Conservation (phyloP, 176 grass and related monocot species). For the Puya raimondii region DNA sequence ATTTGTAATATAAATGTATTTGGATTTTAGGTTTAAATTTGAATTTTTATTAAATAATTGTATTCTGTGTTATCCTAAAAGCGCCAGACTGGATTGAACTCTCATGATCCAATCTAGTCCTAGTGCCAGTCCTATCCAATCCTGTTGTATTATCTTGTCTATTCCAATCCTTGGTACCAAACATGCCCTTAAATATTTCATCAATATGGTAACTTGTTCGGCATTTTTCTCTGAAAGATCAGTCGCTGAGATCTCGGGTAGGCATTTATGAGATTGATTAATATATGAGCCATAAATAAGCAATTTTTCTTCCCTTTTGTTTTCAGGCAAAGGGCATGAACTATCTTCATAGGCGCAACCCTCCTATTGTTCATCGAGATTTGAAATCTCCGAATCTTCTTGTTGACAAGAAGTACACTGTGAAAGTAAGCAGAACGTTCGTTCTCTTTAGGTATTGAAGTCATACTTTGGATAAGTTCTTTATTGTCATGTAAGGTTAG, state of each 20-base stretch:
- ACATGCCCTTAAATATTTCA: too few relatives aligned
- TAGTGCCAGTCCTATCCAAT: too few relatives aligned
- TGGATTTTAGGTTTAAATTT: too few relatives aligned
- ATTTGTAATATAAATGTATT: too few relatives aligned
- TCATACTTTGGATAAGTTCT: not conserved
- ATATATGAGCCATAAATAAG: not conserved
- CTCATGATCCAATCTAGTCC: too few relatives aligned
- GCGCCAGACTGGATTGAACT: too few relatives aligned
- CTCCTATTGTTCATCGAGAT: constrained; percentile 96
- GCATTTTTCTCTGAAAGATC: too few relatives aligned
- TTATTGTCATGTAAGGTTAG: not conserved
- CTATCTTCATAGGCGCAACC: constrained; percentile 86
- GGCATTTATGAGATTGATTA: not conserved
- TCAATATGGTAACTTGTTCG: too few relatives aligned
- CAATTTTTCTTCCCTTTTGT: constrained; percentile 3
- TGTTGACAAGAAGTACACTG: constrained; percentile 95
- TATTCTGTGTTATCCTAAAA: too few relatives aligned
- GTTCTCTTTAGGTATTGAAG: not conserved
- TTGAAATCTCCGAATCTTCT: constrained; percentile 99
- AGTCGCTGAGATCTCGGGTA: not conserved
- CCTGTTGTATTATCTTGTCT: too few relatives aligned
- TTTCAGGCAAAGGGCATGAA: constrained; percentile 98
- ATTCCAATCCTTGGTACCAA: too few relatives aligned
- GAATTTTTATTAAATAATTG: too few relatives aligned
- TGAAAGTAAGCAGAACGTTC: constrained; percentile 51